These are phyloP conservation scores for Xylaria sp. DNA, from an alignment of 2,329 filamentous ascomycete species.

Conservation along the genomic window DNA sequence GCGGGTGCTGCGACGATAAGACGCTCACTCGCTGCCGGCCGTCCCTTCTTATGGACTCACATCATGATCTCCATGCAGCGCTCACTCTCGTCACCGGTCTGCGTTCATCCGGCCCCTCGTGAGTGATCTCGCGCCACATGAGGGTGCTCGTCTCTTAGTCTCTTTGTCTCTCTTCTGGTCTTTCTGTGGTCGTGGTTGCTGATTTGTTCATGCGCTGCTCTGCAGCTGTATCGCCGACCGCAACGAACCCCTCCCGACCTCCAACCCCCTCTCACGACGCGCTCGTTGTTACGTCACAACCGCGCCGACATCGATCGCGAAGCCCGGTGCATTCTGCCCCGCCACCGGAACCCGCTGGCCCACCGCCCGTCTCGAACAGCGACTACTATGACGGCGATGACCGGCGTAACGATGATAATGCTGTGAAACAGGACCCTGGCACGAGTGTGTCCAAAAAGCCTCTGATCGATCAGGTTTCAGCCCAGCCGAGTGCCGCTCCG, in stretches of 20 bases:
- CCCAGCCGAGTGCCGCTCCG: conserved; percentile 31
- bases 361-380: conserved; percentile 57
- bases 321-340: conserved; percentile 61
- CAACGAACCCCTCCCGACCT: conserved; percentile 63
- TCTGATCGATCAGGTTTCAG: conserved; percentile 52
- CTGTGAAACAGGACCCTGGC: conserved; percentile 50
- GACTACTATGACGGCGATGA: conserved; percentile 53
- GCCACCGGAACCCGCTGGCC: conserved; percentile 57
- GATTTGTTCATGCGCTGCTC: conserved; percentile 40
- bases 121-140: conserved; percentile 55
- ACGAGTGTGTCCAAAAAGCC: conserved; percentile 59
- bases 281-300: conserved; percentile 61
- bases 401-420: conserved; percentile 49
- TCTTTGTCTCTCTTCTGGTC: neutral
- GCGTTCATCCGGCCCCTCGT: conserved; percentile 68
- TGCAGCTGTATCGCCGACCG: conserved; percentile 63
- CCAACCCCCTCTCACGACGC: conserved; percentile 65
- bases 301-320: conserved; percentile 64
- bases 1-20: conserved; percentile 46
- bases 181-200: conserved; percentile 36
- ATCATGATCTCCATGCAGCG: conserved; percentile 72
- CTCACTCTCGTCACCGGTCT: conserved; percentile 71
- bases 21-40: conserved; percentile 50
- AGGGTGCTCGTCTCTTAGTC: conserved; percentile 1
- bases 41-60: conserved; percentile 58